Base-by-base conservation (phyloP, 108 stramenopile species). In the Parietichytrium sp. region DNA sequence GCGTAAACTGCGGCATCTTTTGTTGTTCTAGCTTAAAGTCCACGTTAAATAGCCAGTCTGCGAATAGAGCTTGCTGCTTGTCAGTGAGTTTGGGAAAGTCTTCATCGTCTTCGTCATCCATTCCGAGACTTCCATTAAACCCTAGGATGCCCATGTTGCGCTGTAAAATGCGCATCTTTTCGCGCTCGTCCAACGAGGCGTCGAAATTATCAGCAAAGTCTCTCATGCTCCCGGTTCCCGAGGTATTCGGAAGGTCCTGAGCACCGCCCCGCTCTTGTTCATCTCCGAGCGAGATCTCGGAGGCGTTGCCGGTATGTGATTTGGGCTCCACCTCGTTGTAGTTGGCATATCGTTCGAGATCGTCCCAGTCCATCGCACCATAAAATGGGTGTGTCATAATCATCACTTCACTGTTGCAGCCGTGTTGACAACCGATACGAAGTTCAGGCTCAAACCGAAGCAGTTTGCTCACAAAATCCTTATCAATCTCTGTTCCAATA, bases 141-240 rank as follows among this genome's bases (percentile, higher is more conserved):
- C 61, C 61, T 6, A 72, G 42, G 33, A 72, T 72, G 61, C 61
- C 61, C 61, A 72, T 72, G 2, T 72, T 72, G 38, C 61, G 61
- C 61, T 72, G 61, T 15, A 72, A 25, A 27, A 72, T 72, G 20
- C 61, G 61, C 0, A 72, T 10, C 20, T 72, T 72, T 20, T 72
- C 61, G 23, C 45, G 36, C 33, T 72, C 38, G 25, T 72, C 61
- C 10, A 72, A 42, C 33, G 61, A 72, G 20, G 36, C 38, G 42
- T 72, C 61, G 25, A 72, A 72, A n/a, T 72, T 72, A 25, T 72
- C 61, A 33, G 45, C 45, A 20, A 45, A 72, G 38, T 72, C 20
- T 31, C 61, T 33, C 36, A 72, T 72, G 42, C 45, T 42, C 15
- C 20, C 38, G 23, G 61, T 10, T 27, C 61, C 61, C 16, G 61